Evolutionary conservation across 208 protist genomes (phyloP).

Genomic region (Trypanosoma boissoni): DNA sequence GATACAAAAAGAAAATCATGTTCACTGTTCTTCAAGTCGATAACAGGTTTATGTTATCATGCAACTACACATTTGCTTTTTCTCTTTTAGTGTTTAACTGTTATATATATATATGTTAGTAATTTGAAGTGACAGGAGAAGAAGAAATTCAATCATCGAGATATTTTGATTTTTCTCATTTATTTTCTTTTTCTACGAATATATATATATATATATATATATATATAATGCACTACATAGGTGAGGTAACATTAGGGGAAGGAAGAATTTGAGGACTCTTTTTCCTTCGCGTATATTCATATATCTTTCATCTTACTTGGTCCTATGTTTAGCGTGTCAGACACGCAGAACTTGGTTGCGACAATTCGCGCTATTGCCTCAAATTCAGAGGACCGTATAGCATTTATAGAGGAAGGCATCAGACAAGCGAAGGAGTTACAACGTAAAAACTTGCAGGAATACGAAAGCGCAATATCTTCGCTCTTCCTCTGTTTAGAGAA

Average conservation of each 20-base stretch:
- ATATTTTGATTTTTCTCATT: too few relatives aligned
- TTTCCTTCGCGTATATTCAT: conserved; percentile 11
- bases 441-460: conserved; percentile 65
- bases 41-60: too few relatives aligned
- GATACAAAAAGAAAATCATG: background rate
- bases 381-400: conserved; percentile 32
- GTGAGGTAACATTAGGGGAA: too few relatives aligned
- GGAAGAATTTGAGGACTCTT: background rate
- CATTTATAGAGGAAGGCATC: conserved; percentile 59
- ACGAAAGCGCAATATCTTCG: conserved; percentile 62
- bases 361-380: conserved; percentile 40
- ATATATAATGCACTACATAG: too few relatives aligned
- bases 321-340: conserved; percentile 20
- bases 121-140: too few relatives aligned
- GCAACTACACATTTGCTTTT: too few relatives aligned
- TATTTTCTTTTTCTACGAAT: too few relatives aligned
- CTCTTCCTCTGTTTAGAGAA: conserved; percentile 67
- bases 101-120: too few relatives aligned
- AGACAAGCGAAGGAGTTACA: conserved; percentile 69
- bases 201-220: too few relatives aligned
- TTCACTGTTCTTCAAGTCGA: too few relatives aligned
- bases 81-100: too few relatives aligned
- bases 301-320: background rate
- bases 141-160: too few relatives aligned
- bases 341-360: conserved; percentile 28